Evolutionary conservation across 192 early-diverging fungal species (phyloP), one percentile per base, ranked within the genome.

Genomic region (Coemansia nantahalensis): DNA sequence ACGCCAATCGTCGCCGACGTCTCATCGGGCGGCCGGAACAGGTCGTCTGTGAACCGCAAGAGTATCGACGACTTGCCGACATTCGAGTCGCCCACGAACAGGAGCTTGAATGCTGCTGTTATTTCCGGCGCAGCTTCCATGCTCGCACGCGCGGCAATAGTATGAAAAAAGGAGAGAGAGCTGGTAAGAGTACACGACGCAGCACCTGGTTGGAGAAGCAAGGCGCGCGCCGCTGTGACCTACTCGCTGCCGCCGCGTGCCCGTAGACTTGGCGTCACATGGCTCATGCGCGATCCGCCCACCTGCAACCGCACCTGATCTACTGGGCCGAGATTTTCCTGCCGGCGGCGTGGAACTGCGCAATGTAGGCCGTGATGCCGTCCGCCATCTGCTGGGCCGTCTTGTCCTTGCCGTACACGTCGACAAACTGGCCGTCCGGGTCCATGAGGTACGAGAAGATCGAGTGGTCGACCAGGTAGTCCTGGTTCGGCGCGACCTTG

Each of bases 361-460:
- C 15, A 37, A 54, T 31, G 12, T 18, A 31, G 17, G n/a, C 38
- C 22, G 44, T 31, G 38, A 77, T 77, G 39, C 62, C 59, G 8
- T 18, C 39, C 8, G 74, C 74, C 74, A 77, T 77, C 22, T 45
- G 41, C 31, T 37, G 30, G 0, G 75, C 67, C 2, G 67, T 46
- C 51, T 62, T 65, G 51, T 92, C 89, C 62, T 86, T 89, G 22
- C 93, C 91, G 68, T 91, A 99, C 31, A 89, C 89, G 16, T 92
- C 90, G 18, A 94, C 76, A 68, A 95, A 99, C 45, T 82, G 57
- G 34, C 94, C 94, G 40, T 93, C 83, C 8, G 90, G 93, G 43
- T 88, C 87, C 82, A 99, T 90, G 37, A 99, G 71, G 65, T 97
- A 99, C 54, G 96, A 95, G 73, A 96, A 99, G 62, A 99, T 99